phyloP scores from a whole-genome alignment of 1,139 yeast genomes.

The Suhomyces wounanorum region DNA sequence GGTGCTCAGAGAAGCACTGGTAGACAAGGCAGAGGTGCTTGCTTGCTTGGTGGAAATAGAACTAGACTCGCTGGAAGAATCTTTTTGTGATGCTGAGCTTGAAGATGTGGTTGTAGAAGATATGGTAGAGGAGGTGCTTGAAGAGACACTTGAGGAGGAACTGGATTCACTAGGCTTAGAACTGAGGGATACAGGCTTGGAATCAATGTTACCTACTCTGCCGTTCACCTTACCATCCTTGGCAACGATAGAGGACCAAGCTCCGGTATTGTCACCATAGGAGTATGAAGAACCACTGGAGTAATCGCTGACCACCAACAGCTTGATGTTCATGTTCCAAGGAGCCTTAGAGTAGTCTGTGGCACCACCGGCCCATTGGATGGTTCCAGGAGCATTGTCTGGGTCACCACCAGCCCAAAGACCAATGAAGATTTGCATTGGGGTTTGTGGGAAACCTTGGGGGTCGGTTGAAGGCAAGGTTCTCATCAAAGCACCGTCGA shows the following conservation, averaged over 20 bases:
- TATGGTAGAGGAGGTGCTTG: slow-evolving; percentile 8
- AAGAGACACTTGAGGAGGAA: slow-evolving; percentile 4
- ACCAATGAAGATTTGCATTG: slow-evolving; percentile 49
- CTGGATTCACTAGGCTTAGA: slow-evolving; percentile 4
- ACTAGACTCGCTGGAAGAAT: not conserved
- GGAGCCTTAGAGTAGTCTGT: slow-evolving; percentile 40
- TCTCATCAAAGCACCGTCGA: slow-evolving; percentile 45
- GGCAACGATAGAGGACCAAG: slow-evolving; percentile 68
- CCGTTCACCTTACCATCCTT: slow-evolving; percentile 66
- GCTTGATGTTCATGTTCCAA: slow-evolving; percentile 35
- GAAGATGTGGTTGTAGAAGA: slow-evolving; percentile 8
- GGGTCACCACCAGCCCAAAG: slow-evolving; percentile 47
- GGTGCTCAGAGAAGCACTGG: not conserved
- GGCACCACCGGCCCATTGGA: slow-evolving; percentile 37
- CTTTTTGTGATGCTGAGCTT: slow-evolving; percentile 1
- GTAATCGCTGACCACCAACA: slow-evolving; percentile 36
- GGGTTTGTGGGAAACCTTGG: slow-evolving; percentile 53
- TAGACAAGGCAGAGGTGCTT: not conserved
- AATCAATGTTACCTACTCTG: slow-evolving; percentile 42
- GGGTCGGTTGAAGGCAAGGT: slow-evolving; percentile 38
- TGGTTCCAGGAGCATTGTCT: slow-evolving; percentile 49
- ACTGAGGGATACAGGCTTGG: not conserved
- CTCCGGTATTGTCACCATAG: slow-evolving; percentile 61
- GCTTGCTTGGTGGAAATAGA: not conserved
- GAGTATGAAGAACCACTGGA: slow-evolving; percentile 39